Conservation (phyloP, 805 yeast genomes). For the Scheffersomyces lignosus region DNA sequence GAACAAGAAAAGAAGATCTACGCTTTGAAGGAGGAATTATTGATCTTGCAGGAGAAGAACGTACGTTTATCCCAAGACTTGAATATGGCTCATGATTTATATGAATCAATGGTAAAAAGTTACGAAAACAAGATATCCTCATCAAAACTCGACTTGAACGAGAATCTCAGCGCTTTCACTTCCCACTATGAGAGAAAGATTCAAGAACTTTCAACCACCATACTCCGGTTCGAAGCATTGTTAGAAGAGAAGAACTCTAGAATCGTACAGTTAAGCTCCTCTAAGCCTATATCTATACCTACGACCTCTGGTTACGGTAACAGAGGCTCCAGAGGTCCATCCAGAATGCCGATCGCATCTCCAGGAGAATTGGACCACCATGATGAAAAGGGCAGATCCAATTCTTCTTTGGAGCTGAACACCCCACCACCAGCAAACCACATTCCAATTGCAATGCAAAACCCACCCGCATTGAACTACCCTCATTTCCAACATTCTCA, state of each 20-base stretch:
- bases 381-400: conserved; percentile 5
- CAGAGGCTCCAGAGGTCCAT: neutral
- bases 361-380: neutral
- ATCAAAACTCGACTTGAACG: conserved; percentile 27
- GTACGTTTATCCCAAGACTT: conserved; percentile 17
- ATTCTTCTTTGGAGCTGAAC: conserved; percentile 7
- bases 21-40: conserved; percentile 16
- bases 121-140: conserved; percentile 22
- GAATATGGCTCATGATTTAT: conserved; percentile 8
- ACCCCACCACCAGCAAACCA: conserved; percentile 5
- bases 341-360: neutral
- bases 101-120: conserved; percentile 15
- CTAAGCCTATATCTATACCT: conserved; percentile 41
- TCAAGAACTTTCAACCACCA: conserved; percentile 29
- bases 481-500: conserved; percentile 6
- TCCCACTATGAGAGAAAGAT: conserved; percentile 34
- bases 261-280: conserved; percentile 34
- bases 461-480: conserved; percentile 2
- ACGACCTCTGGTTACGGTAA: conserved; percentile 4
- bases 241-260: conserved; percentile 37
- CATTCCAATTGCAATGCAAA: neutral
- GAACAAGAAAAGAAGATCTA: conserved; percentile 12
- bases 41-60: conserved; percentile 20
- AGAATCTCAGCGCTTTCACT: conserved; percentile 21
- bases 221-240: conserved; percentile 33